Evolutionary conservation across 371 early-diverging fungal species (phyloP).

Genomic region (Syncephalastrum sp.): DNA sequence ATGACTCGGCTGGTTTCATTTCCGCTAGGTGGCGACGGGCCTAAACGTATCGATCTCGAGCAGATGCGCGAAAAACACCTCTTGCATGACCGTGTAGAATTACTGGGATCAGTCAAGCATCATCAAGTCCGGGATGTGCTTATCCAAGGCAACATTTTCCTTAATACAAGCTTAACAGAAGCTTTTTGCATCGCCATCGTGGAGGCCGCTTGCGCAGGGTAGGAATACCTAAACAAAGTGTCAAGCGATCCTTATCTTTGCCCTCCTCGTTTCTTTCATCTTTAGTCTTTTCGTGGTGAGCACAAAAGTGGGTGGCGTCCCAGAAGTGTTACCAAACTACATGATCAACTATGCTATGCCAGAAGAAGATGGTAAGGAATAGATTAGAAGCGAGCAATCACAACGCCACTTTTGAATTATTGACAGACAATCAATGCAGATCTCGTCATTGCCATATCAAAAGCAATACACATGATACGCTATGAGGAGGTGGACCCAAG

Average conservation of each 20-base stretch:
- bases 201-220: constrained; percentile 98
- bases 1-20: background rate
- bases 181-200: constrained; percentile 99
- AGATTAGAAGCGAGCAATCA: too few relatives aligned
- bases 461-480: constrained; percentile 75
- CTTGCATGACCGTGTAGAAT: constrained; percentile 90
- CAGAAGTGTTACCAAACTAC: constrained; percentile 95
- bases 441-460: constrained; percentile 69
- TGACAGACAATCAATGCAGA: constrained; percentile 54
- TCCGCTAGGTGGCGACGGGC: constrained; percentile 91
- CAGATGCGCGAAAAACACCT: constrained; percentile 96
- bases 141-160: constrained; percentile 95
- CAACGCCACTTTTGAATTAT: too few relatives aligned
- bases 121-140: constrained; percentile 87
- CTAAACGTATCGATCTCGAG: constrained; percentile 94
- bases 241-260: background rate
- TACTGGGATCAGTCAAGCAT: constrained; percentile 90
- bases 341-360: constrained; percentile 96
- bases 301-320: constrained; percentile 98
- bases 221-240: background rate
- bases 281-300: constrained; percentile 91
- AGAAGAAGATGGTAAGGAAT: constrained; percentile 86
- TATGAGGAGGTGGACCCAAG: constrained; percentile 68
- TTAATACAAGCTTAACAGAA: constrained; percentile 99
- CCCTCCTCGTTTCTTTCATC: background rate